Percentiles rank a stretch among this genome's conserved stretches.
Evolutionary conservation across 192 early-diverging fungal genomes (phyloP).

Genomic region (Blastocladiella britannica): DNA sequence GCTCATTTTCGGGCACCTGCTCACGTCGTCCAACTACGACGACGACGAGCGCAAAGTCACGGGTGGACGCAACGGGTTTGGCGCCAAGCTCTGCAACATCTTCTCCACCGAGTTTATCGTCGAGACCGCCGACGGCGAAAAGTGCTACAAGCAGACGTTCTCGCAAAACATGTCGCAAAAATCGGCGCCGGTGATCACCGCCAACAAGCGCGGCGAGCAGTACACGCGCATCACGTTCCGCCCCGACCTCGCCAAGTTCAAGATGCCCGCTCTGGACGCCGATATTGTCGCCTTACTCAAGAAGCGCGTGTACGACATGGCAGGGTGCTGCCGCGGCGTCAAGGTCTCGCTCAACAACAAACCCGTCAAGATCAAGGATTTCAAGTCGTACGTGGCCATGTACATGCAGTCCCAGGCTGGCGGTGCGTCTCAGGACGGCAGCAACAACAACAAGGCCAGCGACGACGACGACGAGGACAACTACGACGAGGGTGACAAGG

Average conservation of each 20-base stretch:
- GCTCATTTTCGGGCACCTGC: constrained; percentile 87
- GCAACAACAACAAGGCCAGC: no score
- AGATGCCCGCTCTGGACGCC: constrained; percentile 64
- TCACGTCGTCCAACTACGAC: constrained; percentile 95
- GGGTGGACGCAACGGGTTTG: constrained; percentile 87
- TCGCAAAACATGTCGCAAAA: constrained; percentile 74
- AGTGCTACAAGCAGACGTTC: constrained; percentile 71
- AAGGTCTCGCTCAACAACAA: constrained; percentile 75
- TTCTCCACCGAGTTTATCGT: constrained; percentile 85
- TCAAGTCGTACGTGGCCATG: constrained; percentile 75
- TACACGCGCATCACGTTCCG: constrained; percentile 85
- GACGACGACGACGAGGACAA: constrained; percentile 6
- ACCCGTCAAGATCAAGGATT: constrained; percentile 59
- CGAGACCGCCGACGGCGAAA: constrained; percentile 61
- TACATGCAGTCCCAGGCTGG: constrained; percentile 26
- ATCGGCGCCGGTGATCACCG: constrained; percentile 49
- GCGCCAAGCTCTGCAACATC: constrained; percentile 91
- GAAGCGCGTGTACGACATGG: constrained; percentile 85
- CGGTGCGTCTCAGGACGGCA: neutral
- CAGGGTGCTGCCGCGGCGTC: constrained; percentile 59
- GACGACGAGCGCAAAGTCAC: constrained; percentile 85
- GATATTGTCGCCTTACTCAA: constrained; percentile 71
- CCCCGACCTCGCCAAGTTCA: constrained; percentile 78
- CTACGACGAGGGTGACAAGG: constrained; percentile 10
- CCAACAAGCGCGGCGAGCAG: constrained; percentile 42